A percentile compares a stretch with the other conserved stretches of the same genome.
phyloP scores from a whole-genome alignment of 495 filamentous ascomycete species.

The Daldinia decipiens region DNA sequence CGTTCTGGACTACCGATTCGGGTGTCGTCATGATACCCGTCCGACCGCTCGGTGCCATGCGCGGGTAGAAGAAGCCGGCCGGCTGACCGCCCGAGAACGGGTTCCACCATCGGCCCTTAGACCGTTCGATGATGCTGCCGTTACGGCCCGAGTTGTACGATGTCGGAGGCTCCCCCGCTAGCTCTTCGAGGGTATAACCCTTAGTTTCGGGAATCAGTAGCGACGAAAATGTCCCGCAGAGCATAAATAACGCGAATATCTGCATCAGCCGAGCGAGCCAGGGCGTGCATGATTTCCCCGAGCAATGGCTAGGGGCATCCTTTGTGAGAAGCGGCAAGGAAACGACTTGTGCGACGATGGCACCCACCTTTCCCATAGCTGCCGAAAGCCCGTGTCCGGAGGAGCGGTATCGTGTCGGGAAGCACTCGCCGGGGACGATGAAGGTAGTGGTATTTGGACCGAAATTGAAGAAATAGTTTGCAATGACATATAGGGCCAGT shows the following conservation, averaged over 20 bases:
- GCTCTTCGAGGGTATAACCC: constrained; percentile 68
- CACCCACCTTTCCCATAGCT: constrained; percentile 82
- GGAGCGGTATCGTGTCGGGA: constrained; percentile 86
- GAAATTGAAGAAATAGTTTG: constrained; percentile 76
- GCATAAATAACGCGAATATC: constrained; percentile 83
- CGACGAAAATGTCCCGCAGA: constrained; percentile 71
- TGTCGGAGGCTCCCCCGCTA: constrained; percentile 59
- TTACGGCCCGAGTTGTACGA: constrained; percentile 51
- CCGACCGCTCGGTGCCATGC: constrained; percentile 36
- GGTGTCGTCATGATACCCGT: constrained; percentile 53
- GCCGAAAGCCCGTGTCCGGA: constrained; percentile 88
- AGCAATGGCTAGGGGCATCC: constrained; percentile 54
- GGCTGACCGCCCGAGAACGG: constrained; percentile 51
- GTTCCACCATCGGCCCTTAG: constrained; percentile 45
- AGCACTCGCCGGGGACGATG: constrained; percentile 89
- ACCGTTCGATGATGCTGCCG: constrained; percentile 44
- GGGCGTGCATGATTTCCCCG: constrained; percentile 57
- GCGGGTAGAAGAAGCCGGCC: constrained; percentile 51
- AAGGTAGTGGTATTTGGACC: constrained; percentile 91
- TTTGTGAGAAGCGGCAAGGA: constrained; percentile 60
- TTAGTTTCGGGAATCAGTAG: constrained; percentile 81
- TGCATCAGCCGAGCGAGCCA: constrained; percentile 84
- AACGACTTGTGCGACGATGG: constrained; percentile 70
- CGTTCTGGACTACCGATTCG: constrained; percentile 37
- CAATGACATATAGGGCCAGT: constrained; percentile 79